Base-by-base conservation (phyloP, 495 filamentous ascomycete genomes). In the Penicillium coffeae region DNA sequence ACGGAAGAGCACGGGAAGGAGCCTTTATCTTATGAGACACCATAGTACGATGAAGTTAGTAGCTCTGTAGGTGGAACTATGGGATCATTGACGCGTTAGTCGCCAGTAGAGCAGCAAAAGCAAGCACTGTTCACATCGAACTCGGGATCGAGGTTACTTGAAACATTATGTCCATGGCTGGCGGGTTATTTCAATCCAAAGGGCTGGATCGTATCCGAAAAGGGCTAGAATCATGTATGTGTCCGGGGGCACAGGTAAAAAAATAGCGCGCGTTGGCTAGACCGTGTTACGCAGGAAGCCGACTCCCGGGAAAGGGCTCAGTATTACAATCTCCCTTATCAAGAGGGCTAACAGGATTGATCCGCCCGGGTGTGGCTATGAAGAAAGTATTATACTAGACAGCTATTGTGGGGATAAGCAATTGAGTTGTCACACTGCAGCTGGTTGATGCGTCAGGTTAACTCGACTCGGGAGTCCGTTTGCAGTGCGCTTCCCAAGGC, bases 251-350 rank as follows among this genome's bases (percentile, higher is more conserved):
- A 21, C 14, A 36, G 18, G 27, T 21, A 21, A 46, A 36, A 47
- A 46, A 30, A 30, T 30, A 30, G 10, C 35, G 48, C 47, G 43
- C 47, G 47, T 45, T 45, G 42, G 46, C 41, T 42, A 46, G 50
- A 48, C 33, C 42, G 56, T 55, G 42, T 32, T 34, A 59, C 56
- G 36, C 48, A 48, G 7, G 20, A 42, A 46, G 49, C 56, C 56
- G 45, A 30, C n/a, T 38, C 38, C 48, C 52, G 13, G 42, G 12
- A 33, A 30, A 14, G 12, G n/a, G 25, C 21, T 19, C 34, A 43
- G 41, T 46, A 30, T 48, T 50, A 13, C 33, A 50, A 50, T 53
- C 38, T 44, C 25, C 39, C 38, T 25, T 8, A 41, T 47, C 21
- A 16, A 43, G 34, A 59, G 49, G 49, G 44, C 48, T 38, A 38